Percentiles rank a stretch among this genome's conserved stretches.
phyloP scores from a whole-genome alignment of 345 rosid genomes.

The Salix udensis region DNA sequence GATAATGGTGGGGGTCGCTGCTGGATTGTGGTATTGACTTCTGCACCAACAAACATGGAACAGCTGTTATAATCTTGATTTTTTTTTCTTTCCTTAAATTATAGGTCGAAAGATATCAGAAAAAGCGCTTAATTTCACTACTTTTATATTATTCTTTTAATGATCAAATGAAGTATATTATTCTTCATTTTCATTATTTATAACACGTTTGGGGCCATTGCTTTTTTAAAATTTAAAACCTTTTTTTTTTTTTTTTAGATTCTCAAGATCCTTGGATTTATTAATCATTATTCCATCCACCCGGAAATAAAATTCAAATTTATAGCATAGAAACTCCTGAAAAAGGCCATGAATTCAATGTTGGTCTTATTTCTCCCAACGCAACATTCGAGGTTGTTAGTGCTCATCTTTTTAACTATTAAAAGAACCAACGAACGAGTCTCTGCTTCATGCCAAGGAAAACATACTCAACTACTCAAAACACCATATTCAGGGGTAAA shows the following conservation, averaged over 20 bases:
- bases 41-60: slow-evolving; percentile 22
- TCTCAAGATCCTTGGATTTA: background rate
- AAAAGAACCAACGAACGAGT: background rate
- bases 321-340: background rate
- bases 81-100: background rate
- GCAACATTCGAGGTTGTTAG: background rate
- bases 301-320: background rate
- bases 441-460: no score
- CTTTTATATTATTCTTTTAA: no score
- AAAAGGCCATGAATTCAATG: background rate
- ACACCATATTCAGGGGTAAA: background rate
- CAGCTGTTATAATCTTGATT: background rate
- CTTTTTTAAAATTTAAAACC: background rate
- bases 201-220: background rate
- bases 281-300: background rate
- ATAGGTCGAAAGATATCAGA: background rate
- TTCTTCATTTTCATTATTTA: background rate
- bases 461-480: background rate
- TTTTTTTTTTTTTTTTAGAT: background rate
- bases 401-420: background rate
- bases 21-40: slow-evolving; percentile 37
- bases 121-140: background rate
- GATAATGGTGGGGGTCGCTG: slow-evolving; percentile 29
- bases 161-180: background rate
- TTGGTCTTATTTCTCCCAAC: background rate